These are phyloP conservation scores for Boletus tylopilopsis DNA, from an alignment of 768 basidiomycete species.

Conservation along the genomic window DNA sequence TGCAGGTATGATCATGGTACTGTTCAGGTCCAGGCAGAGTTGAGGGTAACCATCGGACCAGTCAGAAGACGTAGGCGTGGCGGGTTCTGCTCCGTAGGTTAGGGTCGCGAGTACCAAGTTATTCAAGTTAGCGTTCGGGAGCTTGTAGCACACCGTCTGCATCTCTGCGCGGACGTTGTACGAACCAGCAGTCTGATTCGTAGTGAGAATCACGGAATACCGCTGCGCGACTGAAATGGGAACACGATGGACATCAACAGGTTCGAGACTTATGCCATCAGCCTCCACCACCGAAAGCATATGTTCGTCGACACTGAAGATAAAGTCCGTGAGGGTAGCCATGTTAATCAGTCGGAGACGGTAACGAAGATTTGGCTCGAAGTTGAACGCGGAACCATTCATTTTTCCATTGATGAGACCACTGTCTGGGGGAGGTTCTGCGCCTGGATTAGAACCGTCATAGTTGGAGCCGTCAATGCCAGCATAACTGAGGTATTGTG, in stretches of 20 bases:
- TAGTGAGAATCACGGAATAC: slow-evolving; percentile 44
- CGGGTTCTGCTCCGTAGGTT: slow-evolving; percentile 24
- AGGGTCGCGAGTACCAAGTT: slow-evolving; percentile 28
- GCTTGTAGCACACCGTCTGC: slow-evolving; percentile 31
- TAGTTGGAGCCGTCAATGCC: slow-evolving; percentile 29
- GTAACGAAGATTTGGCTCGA: slow-evolving; percentile 36
- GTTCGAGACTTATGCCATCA: slow-evolving; percentile 42
- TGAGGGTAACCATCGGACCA: slow-evolving; percentile 26
- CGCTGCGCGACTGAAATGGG: slow-evolving; percentile 46
- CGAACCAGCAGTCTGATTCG: slow-evolving; percentile 36
- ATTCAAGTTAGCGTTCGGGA: slow-evolving; percentile 26
- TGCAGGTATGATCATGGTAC: slow-evolving; percentile 27
- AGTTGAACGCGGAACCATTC: slow-evolving; percentile 24
- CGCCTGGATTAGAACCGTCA: slow-evolving; percentile 28
- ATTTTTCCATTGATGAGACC: slow-evolving; percentile 34
- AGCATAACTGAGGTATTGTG: slow-evolving; percentile 27
- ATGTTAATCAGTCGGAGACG: slow-evolving; percentile 48
- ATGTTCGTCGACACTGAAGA: slow-evolving; percentile 46
- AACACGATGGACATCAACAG: slow-evolving; percentile 37
- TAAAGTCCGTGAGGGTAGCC: slow-evolving; percentile 43
- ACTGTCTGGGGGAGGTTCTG: slow-evolving; percentile 38
- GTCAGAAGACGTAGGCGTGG: slow-evolving; percentile 24
- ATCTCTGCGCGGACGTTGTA: slow-evolving; percentile 38
- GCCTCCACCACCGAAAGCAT: slow-evolving; percentile 45
- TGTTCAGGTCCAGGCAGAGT: slow-evolving; percentile 26